Percentiles rank a stretch among this genome's conserved stretches.
Evolutionary conservation across 192 early-diverging fungal genomes (phyloP).

Genomic region (Blastocladiella britannica): DNA sequence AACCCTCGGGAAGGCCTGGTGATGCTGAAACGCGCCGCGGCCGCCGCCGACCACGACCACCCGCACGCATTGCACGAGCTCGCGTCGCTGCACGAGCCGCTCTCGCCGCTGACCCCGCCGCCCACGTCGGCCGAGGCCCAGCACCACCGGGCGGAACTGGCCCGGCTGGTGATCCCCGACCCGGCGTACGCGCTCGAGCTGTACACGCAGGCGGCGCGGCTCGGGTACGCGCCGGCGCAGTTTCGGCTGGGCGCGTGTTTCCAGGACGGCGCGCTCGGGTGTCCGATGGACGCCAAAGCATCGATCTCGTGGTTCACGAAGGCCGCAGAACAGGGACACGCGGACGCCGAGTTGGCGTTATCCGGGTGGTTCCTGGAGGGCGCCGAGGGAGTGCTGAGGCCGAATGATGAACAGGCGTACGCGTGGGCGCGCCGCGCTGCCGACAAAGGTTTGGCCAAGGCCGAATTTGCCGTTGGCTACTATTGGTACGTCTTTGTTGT

Average conservation of each 20-base stretch:
- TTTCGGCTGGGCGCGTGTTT: constrained; percentile 77
- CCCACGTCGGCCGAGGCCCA: constrained; percentile 13
- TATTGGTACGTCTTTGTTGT: constrained; percentile 49
- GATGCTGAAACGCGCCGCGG: constrained; percentile 81
- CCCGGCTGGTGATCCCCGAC: constrained; percentile 42
- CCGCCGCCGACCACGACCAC: constrained; percentile 70
- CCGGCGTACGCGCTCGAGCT: constrained; percentile 74
- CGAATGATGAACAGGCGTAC: constrained; percentile 88
- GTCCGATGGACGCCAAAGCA: constrained; percentile 62
- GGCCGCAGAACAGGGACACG: constrained; percentile 75
- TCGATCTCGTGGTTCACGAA: constrained; percentile 93
- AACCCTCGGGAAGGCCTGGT: constrained; percentile 81
- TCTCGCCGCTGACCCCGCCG: too few relatives aligned
- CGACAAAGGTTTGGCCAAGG: constrained; percentile 81
- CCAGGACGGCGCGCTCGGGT: constrained; percentile 80
- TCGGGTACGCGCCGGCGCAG: constrained; percentile 83
- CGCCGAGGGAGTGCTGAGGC: constrained; percentile 65
- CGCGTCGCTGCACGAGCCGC: constrained; percentile 61
- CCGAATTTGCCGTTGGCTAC: constrained; percentile 92
- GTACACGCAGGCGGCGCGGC: constrained; percentile 75
- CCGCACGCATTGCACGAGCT: constrained; percentile 90
- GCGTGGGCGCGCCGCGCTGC: constrained; percentile 93
- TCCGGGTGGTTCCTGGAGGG: constrained; percentile 98
- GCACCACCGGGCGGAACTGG: constrained; percentile 18
- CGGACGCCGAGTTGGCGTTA: constrained; percentile 76